Evolutionary conservation across 345 rosid species (phyloP).

Genomic region (Eutrema heterophyllum): DNA sequence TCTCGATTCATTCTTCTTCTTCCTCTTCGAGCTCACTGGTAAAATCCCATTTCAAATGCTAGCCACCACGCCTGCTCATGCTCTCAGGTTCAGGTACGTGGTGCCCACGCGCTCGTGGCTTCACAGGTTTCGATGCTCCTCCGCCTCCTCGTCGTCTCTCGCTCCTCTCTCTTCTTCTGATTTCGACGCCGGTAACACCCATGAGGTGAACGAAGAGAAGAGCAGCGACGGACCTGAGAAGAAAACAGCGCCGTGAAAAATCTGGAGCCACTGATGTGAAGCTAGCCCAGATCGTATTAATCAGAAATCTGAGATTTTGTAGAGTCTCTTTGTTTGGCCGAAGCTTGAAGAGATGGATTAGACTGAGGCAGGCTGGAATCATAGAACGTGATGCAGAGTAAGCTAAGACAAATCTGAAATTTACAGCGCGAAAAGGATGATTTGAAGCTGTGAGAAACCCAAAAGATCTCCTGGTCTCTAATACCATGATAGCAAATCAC

Average conservation of each 20-base stretch:
- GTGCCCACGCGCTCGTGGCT: slow-evolving; percentile 33
- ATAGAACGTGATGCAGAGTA: too few relatives aligned
- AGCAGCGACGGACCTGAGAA: background rate
- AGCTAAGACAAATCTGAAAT: too few relatives aligned
- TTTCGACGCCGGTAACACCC: slow-evolving; percentile 22
- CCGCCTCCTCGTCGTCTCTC: slow-evolving; percentile 29
- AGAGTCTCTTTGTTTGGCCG: too few relatives aligned
- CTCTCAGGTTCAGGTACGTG: slow-evolving; percentile 41
- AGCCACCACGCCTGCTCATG: slow-evolving; percentile 36
- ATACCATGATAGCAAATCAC: too few relatives aligned
- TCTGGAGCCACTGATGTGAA: too few relatives aligned
- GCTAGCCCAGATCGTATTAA: too few relatives aligned
- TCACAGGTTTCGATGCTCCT: slow-evolving; percentile 26
- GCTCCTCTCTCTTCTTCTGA: slow-evolving; percentile 19
- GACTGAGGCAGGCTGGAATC: too few relatives aligned
- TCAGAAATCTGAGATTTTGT: too few relatives aligned
- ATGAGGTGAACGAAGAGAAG: slow-evolving; percentile 6
- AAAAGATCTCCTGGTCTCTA: too few relatives aligned
- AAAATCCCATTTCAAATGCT: slow-evolving; percentile 10
- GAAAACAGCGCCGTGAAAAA: slow-evolving; percentile 36
- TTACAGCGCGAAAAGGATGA: too few relatives aligned
- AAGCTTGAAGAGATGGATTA: too few relatives aligned
- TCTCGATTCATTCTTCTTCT: background rate
- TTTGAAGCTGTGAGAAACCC: too few relatives aligned
- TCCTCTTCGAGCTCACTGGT: background rate